A percentile compares a stretch with the other conserved stretches of the same genome.
phyloP scores from a whole-genome alignment of 2,329 filamentous ascomycete genomes.

The Torrubiellomyces zombiae region DNA sequence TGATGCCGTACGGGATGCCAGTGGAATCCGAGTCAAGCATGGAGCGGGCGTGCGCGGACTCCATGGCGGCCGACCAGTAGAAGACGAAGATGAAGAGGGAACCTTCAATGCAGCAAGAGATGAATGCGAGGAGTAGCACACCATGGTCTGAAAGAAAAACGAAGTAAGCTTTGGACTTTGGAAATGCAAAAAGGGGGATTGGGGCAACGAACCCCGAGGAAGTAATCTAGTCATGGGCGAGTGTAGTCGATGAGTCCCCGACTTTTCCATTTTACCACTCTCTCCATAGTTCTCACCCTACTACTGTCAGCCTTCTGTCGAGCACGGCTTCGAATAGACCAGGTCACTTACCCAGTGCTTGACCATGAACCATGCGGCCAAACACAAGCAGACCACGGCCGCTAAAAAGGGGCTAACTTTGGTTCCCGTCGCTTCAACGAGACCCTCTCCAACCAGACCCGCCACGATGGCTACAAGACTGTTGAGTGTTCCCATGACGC shows the following conservation, averaged over 20 bases:
- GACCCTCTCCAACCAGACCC: constrained; percentile 33
- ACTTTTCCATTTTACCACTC: too few relatives aligned
- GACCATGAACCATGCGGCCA: too few relatives aligned
- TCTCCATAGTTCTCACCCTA: constrained; percentile 1
- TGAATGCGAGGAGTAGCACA: constrained; percentile 32
- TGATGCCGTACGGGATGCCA: constrained; percentile 26
- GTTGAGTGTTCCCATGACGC: constrained; percentile 34
- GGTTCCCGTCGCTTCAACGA: constrained; percentile 29
- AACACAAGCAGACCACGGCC: too few relatives aligned
- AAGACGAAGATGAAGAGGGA: constrained; percentile 47
- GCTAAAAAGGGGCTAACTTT: constrained; percentile 38
- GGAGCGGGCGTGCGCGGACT: constrained; percentile 17
- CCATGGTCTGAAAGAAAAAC: constrained; percentile 8
- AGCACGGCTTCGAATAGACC: too few relatives aligned
- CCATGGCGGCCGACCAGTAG: constrained; percentile 42
- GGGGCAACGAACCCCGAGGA: too few relatives aligned
- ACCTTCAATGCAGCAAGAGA: constrained; percentile 42
- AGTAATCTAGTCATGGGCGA: too few relatives aligned
- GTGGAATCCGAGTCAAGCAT: too few relatives aligned
- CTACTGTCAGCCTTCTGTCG: too few relatives aligned
- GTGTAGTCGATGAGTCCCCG: too few relatives aligned
- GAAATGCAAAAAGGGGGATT: too few relatives aligned
- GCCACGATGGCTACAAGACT: constrained; percentile 36
- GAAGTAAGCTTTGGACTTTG: too few relatives aligned
- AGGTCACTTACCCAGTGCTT: too few relatives aligned